Percentiles rank a stretch among this genome's conserved stretches.
Conservation (phyloP, 2,329 filamentous ascomycete genomes). For the Arthrobotrys musiformis region DNA sequence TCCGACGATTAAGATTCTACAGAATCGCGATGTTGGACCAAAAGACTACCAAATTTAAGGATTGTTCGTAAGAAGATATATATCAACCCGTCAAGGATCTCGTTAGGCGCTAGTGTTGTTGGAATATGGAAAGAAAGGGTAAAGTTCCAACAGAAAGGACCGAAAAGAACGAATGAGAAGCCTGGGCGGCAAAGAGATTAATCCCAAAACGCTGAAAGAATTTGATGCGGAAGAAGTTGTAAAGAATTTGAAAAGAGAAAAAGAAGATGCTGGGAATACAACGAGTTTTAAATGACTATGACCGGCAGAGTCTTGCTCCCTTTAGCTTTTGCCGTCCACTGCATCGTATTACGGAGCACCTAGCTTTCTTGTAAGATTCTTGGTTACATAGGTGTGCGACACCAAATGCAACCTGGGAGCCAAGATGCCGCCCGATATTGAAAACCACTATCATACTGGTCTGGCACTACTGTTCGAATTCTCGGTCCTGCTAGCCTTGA, state of each 20-base stretch:
- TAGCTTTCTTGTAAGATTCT: neutral
- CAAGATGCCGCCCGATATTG: neutral
- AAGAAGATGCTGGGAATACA: neutral
- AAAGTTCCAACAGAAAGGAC: neutral
- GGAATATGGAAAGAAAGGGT: neutral
- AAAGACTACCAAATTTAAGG: too few relatives aligned
- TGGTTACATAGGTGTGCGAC: slow-evolving; percentile 1
- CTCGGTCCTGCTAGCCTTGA: neutral
- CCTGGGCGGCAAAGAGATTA: neutral
- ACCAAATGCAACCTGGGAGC: slow-evolving; percentile 9
- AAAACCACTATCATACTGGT: too few relatives aligned
- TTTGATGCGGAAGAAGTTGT: neutral
- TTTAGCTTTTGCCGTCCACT: neutral
- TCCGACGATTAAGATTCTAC: neutral
- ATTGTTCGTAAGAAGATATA: neutral
- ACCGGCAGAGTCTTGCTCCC: neutral
- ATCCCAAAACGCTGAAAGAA: neutral
- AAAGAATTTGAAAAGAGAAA: too few relatives aligned
- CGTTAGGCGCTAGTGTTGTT: slow-evolving; percentile 2
- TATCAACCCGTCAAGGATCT: neutral
- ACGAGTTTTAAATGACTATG: slow-evolving; percentile 17
- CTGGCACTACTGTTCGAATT: too few relatives aligned
- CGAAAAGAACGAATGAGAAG: neutral
- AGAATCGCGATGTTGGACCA: too few relatives aligned
- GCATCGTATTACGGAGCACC: neutral